These are phyloP conservation scores for Perilla frutescens DNA, from an alignment of 257 asterid species.

Conservation along the genomic window DNA sequence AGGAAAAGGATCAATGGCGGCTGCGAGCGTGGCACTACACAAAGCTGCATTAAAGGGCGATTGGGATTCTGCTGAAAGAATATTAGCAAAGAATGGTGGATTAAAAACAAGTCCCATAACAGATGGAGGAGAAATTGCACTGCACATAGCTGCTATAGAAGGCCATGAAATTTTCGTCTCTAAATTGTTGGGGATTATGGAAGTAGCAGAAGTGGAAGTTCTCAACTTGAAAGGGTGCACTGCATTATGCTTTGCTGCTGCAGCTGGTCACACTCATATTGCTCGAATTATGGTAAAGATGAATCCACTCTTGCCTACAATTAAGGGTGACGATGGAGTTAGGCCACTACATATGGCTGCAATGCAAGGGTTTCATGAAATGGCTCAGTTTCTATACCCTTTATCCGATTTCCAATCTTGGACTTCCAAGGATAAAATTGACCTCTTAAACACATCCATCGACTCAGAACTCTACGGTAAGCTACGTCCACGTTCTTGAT, in stretches of 20 bases:
- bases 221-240: constrained; percentile 36
- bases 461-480: constrained; percentile 39
- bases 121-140: constrained; percentile 41
- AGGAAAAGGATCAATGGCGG: constrained; percentile 22
- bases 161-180: constrained; percentile 30
- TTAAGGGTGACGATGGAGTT: not conserved
- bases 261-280: constrained; percentile 37
- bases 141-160: constrained; percentile 42
- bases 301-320: not conserved
- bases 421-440: not conserved
- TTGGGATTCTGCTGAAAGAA: constrained; percentile 28
- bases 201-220: constrained; percentile 1
- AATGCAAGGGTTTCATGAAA: constrained; percentile 26
- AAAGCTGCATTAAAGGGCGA: constrained; percentile 45
- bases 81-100: not conserved
- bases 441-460: constrained; percentile 34
- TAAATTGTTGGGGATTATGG: constrained; percentile 28
- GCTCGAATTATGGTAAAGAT: constrained; percentile 28
- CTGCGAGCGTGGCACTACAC: constrained; percentile 24
- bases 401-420: constrained; percentile 10
- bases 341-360: constrained; percentile 46
- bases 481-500: not conserved
- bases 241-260: constrained; percentile 50
- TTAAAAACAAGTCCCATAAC: constrained; percentile 36
- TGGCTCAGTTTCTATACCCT: constrained; percentile 32